Base-by-base conservation (phyloP, 1,139 yeast genomes). In the Scheffersomyces lignicola region DNA sequence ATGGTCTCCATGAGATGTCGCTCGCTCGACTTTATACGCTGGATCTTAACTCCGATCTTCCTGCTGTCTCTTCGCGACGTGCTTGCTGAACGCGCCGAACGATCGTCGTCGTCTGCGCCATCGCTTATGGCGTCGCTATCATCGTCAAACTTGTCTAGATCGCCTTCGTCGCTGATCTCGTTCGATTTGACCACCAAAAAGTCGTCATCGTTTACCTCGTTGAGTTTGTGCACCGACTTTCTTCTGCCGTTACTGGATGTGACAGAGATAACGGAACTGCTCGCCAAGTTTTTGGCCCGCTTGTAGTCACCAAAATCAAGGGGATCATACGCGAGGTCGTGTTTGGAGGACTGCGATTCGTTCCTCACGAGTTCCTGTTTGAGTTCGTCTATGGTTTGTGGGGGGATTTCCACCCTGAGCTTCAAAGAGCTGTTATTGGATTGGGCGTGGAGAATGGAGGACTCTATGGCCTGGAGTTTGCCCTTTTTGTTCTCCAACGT, bases 401-500 rank as follows among this genome's bases (percentile, higher is more conserved):
- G 42, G 17, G 45, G 45, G 43, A 18, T 63, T 31, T 64, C 69
- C 25, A 59, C 58, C 45, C 94, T 57, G 47, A 63, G 73, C 55
- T 90, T 90, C 39, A 90, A 60, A 49, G 66, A 68, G 74, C 45
- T 89, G 7, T 14, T 15, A 4, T 6, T 15, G 7, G 77, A 65
- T 33, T 95, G 65, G 2, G 88, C 73, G 56, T 88, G 96, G 10
- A 68, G 58, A 9, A 82, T 85, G 28, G 75, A 56, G 35, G 66
- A 66, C 11, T 46, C 42, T 17, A 70, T 67, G 2, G 51, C 49
- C 34, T 72, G 60, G 20, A 64, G 66, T 46, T 76, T 77, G 4
- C 96, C 97, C 48, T 80, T 73, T 38, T 95, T 89, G 40, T 92
- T 86, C 51, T 89, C 96, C 42, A 87, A 72, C 7, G 95, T 87